Base-by-base conservation (phyloP, 2,329 filamentous ascomycete genomes). In the Zasmidium angulare region DNA sequence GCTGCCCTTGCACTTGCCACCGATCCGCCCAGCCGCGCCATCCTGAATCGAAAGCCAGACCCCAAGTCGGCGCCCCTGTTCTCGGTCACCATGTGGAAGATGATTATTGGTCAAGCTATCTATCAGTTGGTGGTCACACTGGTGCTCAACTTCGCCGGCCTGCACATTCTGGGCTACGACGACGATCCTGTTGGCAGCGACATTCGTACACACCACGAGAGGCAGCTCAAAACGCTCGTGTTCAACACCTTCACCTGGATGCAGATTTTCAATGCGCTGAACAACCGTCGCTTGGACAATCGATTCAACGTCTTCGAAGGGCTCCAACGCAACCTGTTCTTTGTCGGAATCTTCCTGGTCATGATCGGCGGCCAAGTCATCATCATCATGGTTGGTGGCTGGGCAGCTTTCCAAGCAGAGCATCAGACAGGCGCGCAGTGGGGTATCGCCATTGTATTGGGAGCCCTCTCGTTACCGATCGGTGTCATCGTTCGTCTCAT, bases 231-330 rank as follows among this genome's bases (percentile, higher is more conserved):
- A 57, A 96, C 92, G 2, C 82, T 98, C 50, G 90, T 98, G 7
- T 98, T 98, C 83, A 98, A 98, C 79, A 95, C 91, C 0, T 98
- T 98, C 72, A 93, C 97, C 55, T 98, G 93, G 93, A 97, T 98
- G 93, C 93, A 98, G 70, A 96, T 98, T 68, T 98, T 98, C 81
- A 98, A 98, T 77, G 89, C 96, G 72, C 90, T 96, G 84, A 98
- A 98, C 80, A 96, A 96, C 78, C 91, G 93, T 60, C 91, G 93
- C 12, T 82, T 98, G 56, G 93, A 98, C 75, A 98, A 98, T 77
- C 85, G 87, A 56, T 93, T 96, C 82, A 98, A 98, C 77, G 92
- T 98, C 63, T 93, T 98, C 62, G 93, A 97, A 72, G 91, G 91
- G 56, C 84, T 98, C 60, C 83, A 83, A 23, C 85, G 85, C 72